Conservation (phyloP, 2,329 filamentous ascomycete species). For the Colletotrichum viniferum region DNA sequence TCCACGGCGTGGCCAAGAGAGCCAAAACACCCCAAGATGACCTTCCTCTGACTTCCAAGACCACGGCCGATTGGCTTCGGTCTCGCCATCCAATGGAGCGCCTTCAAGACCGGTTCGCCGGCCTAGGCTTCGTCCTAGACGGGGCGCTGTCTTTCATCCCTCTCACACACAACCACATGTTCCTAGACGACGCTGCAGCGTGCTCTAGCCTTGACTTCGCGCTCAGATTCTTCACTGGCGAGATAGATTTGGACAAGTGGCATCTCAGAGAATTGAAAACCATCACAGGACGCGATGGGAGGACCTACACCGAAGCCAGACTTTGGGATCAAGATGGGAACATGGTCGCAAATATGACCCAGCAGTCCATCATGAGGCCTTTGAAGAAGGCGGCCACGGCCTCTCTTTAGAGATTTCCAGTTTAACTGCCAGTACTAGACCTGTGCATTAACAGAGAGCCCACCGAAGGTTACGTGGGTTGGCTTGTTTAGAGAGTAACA, state of each 20-base stretch:
- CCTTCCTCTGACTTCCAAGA: constrained; percentile 34
- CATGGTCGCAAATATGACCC: constrained; percentile 51
- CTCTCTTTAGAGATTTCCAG: neutral
- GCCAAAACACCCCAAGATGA: constrained; percentile 36
- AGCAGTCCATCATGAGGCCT: constrained; percentile 44
- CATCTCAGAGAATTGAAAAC: constrained; percentile 45
- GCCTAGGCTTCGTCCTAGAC: constrained; percentile 49
- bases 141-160: constrained; percentile 47
- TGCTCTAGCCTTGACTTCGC: constrained; percentile 56
- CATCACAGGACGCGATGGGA: constrained; percentile 39
- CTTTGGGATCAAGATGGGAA: constrained; percentile 49
- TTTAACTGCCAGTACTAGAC: neutral
- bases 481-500: neutral
- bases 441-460: neutral
- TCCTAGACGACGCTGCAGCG: constrained; percentile 46
- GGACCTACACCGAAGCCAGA: constrained; percentile 48
- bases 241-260: constrained; percentile 45
- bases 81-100: constrained; percentile 24
- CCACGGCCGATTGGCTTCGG: constrained; percentile 47
- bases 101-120: constrained; percentile 36
- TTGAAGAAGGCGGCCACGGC: neutral
- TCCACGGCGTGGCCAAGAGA: constrained; percentile 44
- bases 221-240: constrained; percentile 44
- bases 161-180: constrained; percentile 44
- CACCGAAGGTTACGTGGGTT: neutral